A percentile compares a stretch with the other conserved stretches of the same genome.
phyloP scores from a whole-genome alignment of 805 yeast genomes.

The Maudiozyma barnettii region DNA sequence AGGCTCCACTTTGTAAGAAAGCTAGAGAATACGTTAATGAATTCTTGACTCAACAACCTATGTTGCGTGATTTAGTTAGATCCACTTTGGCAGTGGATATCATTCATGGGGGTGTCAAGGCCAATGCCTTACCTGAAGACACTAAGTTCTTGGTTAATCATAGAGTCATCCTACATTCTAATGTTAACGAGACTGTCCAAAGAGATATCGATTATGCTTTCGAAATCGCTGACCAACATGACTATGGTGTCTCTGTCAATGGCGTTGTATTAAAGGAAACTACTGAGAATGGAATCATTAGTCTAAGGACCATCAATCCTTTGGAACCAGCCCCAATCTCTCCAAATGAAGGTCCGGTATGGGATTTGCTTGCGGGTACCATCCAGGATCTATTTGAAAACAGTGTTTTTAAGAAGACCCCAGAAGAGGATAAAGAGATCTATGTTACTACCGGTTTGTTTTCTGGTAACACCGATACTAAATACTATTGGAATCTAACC shows the following conservation, averaged over 20 bases:
- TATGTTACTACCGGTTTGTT: constrained; percentile 40
- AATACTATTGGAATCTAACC: constrained; percentile 48
- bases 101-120: constrained; percentile 62
- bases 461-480: constrained; percentile 57
- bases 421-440: constrained; percentile 12
- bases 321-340: constrained; percentile 36
- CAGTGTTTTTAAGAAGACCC: constrained; percentile 28
- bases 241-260: constrained; percentile 35
- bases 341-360: constrained; percentile 29
- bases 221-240: constrained; percentile 38
- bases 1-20: constrained; percentile 25
- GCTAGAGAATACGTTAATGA: constrained; percentile 31
- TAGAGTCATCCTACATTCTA: constrained; percentile 51
- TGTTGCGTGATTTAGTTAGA: constrained; percentile 35
- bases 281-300: constrained; percentile 26
- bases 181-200: constrained; percentile 34
- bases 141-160: constrained; percentile 49
- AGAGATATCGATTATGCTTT: constrained; percentile 31
- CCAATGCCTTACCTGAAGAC: constrained; percentile 68
- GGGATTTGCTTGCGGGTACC: constrained; percentile 41
- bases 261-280: constrained; percentile 18
- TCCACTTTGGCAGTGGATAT: constrained; percentile 65
- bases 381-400: constrained; percentile 48
- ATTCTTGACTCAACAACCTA: constrained; percentile 9
- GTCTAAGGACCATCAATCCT: constrained; percentile 11